A percentile compares a stretch with the other conserved stretches of the same genome.
These are phyloP conservation scores for Forsythia viridissima DNA, from an alignment of 257 asterid species.

Conservation along the genomic window DNA sequence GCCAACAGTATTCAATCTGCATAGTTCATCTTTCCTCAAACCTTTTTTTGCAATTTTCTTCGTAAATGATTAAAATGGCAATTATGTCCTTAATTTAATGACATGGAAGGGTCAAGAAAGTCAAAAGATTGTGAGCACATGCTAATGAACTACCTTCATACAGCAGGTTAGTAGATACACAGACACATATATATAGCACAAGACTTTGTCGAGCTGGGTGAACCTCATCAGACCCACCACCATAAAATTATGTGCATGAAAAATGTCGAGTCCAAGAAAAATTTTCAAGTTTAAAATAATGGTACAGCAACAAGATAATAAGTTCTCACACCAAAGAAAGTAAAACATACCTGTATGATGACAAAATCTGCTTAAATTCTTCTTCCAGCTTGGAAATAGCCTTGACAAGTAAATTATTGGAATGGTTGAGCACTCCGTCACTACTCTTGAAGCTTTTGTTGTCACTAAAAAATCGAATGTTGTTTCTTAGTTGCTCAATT, in stretches of 20 bases:
- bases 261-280: constrained; percentile 1
- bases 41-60: no score
- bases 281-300: not conserved
- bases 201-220: not conserved
- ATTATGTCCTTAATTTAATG: not conserved
- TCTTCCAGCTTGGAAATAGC: constrained; percentile 97
- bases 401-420: constrained; percentile 80
- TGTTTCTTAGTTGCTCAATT: constrained; percentile 83
- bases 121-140: not conserved
- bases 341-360: constrained; percentile 69
- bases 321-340: constrained; percentile 16
- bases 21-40: not conserved
- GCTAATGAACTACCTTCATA: not conserved
- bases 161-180: not conserved
- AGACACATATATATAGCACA: not conserved
- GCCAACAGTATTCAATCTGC: not conserved
- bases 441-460: constrained; percentile 95
- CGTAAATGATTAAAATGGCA: not conserved
- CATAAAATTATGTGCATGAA: not conserved
- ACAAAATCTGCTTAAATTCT: constrained; percentile 81
- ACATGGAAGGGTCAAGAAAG: not conserved
- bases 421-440: constrained; percentile 89
- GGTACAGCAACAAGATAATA: not conserved
- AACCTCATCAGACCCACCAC: not conserved
- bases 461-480: constrained; percentile 81